A percentile compares a stretch with the other conserved stretches of the same genome.
Conservation (phyloP, 345 rosid species). For the Salix exigua region DNA sequence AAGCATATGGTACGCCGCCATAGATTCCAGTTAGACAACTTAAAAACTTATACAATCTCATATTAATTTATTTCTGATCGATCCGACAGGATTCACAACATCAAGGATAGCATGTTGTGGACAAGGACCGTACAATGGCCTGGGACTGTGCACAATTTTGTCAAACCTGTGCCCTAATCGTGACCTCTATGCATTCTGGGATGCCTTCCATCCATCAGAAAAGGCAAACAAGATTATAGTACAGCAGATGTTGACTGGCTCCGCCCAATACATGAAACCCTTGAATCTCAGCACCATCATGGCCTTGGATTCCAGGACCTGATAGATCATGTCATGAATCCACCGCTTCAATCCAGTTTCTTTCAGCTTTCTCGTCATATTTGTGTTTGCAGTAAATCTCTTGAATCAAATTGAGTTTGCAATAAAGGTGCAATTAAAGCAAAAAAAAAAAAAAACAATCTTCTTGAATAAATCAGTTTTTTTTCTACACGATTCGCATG, state of each 20-base stretch:
- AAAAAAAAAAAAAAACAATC: no score
- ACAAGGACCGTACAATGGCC: constrained; percentile 21
- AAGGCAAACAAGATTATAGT: constrained; percentile 64
- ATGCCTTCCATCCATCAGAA: constrained; percentile 71
- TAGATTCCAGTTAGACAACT: background rate
- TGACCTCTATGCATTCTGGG: constrained; percentile 19
- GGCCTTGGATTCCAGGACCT: constrained; percentile 44
- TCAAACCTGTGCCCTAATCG: constrained; percentile 21
- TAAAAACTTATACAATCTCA: no score
- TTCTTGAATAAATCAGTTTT: no score
- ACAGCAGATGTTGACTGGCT: constrained; percentile 44
- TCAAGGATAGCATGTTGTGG: constrained; percentile 23
- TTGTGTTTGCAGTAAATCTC: background rate
- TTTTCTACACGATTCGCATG: background rate
- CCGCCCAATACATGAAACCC: constrained; percentile 58
- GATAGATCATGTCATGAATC: background rate
- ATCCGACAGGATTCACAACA: constrained; percentile 13
- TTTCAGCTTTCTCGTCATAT: background rate
- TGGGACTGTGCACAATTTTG: constrained; percentile 15
- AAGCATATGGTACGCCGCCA: background rate
- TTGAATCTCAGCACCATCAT: constrained; percentile 71
- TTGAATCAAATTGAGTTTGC: background rate
- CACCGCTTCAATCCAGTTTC: background rate
- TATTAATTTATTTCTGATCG: background rate
- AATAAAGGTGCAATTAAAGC: background rate